Conservation (phyloP, 75 land plant genomes). For the Picea glauca region DNA sequence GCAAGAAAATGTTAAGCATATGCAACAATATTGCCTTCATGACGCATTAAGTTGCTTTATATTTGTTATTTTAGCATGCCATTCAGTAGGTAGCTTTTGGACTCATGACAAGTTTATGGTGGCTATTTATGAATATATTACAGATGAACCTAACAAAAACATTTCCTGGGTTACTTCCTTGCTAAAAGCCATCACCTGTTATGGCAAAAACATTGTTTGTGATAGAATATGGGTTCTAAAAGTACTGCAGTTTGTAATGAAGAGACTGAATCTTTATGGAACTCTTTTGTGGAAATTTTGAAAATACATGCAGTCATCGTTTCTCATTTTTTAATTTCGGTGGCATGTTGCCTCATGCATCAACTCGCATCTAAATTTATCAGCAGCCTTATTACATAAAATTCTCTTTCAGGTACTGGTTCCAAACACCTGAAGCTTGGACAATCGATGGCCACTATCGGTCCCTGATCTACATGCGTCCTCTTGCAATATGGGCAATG, state of each 20-base stretch:
- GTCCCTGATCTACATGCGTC: slow-evolving; percentile 93
- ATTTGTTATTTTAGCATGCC: neutral
- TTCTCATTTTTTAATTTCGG: neutral
- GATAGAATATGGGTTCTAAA: no score
- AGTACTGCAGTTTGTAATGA: no score
- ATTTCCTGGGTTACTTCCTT: no score
- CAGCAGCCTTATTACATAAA: neutral
- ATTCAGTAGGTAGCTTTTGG: no score
- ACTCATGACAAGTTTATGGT: no score
- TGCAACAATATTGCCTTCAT: neutral
- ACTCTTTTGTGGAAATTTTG: neutral
- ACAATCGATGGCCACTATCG: slow-evolving; percentile 83
- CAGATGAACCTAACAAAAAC: no score
- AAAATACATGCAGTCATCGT: neutral
- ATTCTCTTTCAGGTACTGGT: slow-evolving; percentile 62
- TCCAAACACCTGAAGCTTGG: slow-evolving; percentile 99
- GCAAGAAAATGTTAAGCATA: neutral
- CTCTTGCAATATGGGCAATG: slow-evolving; percentile 98
- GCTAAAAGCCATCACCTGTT: no score
- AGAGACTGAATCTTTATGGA: no score
- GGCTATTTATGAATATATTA: no score
- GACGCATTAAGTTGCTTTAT: neutral
- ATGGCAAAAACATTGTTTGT: no score
- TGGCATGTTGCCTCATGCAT: neutral
- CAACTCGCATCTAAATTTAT: neutral